These are phyloP conservation scores for Cystobasidiaceae sp. DNA, from an alignment of 1,284 basidiomycete genomes.

Conservation along the genomic window DNA sequence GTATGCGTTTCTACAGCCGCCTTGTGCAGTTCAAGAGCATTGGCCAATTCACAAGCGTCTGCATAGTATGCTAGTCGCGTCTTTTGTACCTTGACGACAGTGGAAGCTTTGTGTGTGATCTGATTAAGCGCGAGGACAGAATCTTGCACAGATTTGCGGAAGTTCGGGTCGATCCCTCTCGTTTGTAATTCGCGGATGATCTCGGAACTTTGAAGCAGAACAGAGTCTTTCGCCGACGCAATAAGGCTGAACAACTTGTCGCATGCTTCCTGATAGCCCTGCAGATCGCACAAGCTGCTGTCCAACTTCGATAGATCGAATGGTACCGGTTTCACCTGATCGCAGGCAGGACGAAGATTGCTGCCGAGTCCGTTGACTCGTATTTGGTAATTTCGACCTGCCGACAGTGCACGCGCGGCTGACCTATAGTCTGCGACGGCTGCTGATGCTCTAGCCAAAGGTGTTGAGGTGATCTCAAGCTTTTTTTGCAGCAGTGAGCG, in stretches of 20 bases:
- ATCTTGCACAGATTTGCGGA: slow-evolving; percentile 12
- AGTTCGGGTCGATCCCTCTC: slow-evolving; percentile 27
- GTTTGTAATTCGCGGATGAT: slow-evolving; percentile 1
- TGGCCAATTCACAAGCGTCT: neutral
- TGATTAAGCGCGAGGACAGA: neutral
- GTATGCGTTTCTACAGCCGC: neutral
- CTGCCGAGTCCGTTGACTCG: neutral
- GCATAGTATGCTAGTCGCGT: neutral
- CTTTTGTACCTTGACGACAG: neutral
- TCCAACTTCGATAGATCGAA: too few species aligned
- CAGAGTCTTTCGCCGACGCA: neutral
- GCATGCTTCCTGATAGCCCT: neutral
- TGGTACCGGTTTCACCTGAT: neutral
- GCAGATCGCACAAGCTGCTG: neutral
- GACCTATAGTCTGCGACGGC: neutral
- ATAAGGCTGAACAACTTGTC: too few species aligned
- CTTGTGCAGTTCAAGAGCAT: neutral
- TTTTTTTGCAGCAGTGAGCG: neutral
- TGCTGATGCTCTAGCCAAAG: neutral
- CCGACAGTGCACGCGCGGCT: neutral
- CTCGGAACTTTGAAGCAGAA: neutral
- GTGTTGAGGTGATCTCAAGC: too few species aligned
- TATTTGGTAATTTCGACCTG: neutral
- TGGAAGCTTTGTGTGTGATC: neutral
- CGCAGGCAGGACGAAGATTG: neutral